Evolutionary conservation across 139 green algal species (phyloP), one percentile per base, ranked within the genome.

Genomic region (Ostreobium quekettii): DNA sequence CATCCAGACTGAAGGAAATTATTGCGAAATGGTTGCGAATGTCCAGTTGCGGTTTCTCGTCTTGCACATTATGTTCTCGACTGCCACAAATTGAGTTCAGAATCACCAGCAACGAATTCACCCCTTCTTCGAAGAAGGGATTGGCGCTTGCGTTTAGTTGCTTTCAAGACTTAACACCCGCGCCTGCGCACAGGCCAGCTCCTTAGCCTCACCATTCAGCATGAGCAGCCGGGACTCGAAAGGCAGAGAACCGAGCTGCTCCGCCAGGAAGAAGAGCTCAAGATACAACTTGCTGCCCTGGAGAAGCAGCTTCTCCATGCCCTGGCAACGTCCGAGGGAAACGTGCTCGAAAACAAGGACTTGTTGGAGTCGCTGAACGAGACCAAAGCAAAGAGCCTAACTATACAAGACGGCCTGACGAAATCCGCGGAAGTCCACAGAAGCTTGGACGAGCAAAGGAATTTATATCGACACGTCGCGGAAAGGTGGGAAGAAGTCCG

Each of bases 181-280:
- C n/a, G n/a, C n/a, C n/a, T n/a, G n/a, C 36, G 4, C 61, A 24
- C 63, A 81, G 75, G 57, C 6, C 74, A 83, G 71, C 74, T 95
- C 71, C 81, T 93, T 47, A 80, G 80, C 19, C 49, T 89, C 36
- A 82, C 80, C 22, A 76, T 93, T 37, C 73, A 89, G 73, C 69
- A 77, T 32, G 84, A 89, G 73, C 82, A 85, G 74, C 88, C 88
- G 1, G 81, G 93, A 80, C 78, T 93, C 24, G 87, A 95, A 79
- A 49, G 76, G 8, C 80, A 89, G 64, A 88, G 85, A 74, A 87
- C 76, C 26, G 46, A 60, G 4, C 74, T 92, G 71, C 73, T 89
- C 47, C 64, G 74, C 37, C 68, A 82, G 48, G 82, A 91, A 74
- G 82, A 88, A 67, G 75, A 83, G 49, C 70, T 89, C 5, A 87